These are phyloP conservation scores for Lophiostoma macrostomum DNA, from an alignment of 495 filamentous ascomycete genomes.

Conservation along the genomic window DNA sequence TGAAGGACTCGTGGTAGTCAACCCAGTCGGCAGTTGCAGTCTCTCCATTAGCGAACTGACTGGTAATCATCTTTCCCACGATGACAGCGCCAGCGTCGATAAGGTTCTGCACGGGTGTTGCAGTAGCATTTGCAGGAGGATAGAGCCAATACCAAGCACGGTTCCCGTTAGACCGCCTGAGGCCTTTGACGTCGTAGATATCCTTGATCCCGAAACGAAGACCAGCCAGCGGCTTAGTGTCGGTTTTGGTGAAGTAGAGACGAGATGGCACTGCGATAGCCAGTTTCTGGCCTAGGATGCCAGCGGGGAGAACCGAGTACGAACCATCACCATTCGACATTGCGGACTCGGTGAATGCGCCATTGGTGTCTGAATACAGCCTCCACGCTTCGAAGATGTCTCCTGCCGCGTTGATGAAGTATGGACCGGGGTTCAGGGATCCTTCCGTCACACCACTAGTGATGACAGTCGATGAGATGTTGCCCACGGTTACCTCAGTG, in stretches of 20 bases:
- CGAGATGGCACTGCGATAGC: slow-evolving; percentile 53
- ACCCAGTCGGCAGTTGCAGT: slow-evolving; percentile 53
- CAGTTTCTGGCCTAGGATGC: slow-evolving; percentile 41
- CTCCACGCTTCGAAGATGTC: slow-evolving; percentile 47
- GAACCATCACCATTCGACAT: slow-evolving; percentile 34
- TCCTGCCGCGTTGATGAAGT: slow-evolving; percentile 42
- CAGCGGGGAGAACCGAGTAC: slow-evolving; percentile 45
- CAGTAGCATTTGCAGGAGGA: slow-evolving; percentile 46
- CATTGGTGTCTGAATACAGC: slow-evolving; percentile 49
- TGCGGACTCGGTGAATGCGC: slow-evolving; percentile 46
- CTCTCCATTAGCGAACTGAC: slow-evolving; percentile 59
- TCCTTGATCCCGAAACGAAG: slow-evolving; percentile 61
- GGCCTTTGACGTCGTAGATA: slow-evolving; percentile 55
- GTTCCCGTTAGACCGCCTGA: slow-evolving; percentile 55
- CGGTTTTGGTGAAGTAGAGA: slow-evolving; percentile 46
- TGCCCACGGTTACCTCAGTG: slow-evolving; percentile 9
- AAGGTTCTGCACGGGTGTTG: slow-evolving; percentile 51
- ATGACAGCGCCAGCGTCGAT: slow-evolving; percentile 59
- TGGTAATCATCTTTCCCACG: slow-evolving; percentile 59
- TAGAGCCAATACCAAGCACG: slow-evolving; percentile 56
- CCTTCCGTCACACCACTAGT: neutral
- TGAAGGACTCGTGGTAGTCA: slow-evolving; percentile 44
- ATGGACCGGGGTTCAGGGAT: slow-evolving; percentile 42
- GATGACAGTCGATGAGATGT: slow-evolving; percentile 1
- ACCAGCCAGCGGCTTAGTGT: slow-evolving; percentile 39